Evolutionary conservation across 2,329 filamentous ascomycete genomes (phyloP), one percentile per base, ranked within the genome.

Genomic region (Acrocalymma vagum): DNA sequence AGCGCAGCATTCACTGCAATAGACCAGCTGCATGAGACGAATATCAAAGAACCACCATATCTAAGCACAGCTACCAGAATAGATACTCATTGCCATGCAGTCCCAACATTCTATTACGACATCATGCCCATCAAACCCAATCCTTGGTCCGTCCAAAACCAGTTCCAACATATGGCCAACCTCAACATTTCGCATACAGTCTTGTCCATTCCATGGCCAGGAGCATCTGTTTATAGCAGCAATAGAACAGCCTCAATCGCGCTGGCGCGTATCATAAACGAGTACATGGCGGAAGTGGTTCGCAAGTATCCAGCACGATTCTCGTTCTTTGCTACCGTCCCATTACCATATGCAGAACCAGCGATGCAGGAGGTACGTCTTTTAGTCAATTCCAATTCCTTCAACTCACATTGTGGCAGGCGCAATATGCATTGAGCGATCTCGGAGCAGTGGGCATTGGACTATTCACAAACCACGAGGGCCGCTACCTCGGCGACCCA

Each of bases 271-370:
- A 9, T 50, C 6, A 31, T 43, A 8, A 50, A 49, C 14, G 43
- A 43, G 25, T 39, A 50, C 5, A 32, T 35, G 21, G 38, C 46
- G 4, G 30, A 38, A 8, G 32, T 36, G 0, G 33, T 26, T 5
- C 34, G 30, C 17, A 20, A 25, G 9, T 32, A 47, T 16, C 42
- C 35, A 10, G 29, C 33, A 5, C 23, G 25, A 26, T 47, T 50
- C 31, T 32, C 42, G 5, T 50, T 50, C n/a, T 43, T 43, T 14
- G 47, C 39, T n/a, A 30, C 35, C 10, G 44, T 38, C 5, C 39
- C 47, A 7, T 35, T 47, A 2, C 47, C 43, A 4, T 51, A 44
- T 8, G 31, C 26, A 1, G 14, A 27, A 1, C 18, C 24, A 2
- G 35, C 47, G 10, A 20, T 37, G 5, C 28, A 9, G 5, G 24